A percentile compares a stretch with the other conserved stretches of the same genome.
Evolutionary conservation across 768 basidiomycete species (phyloP).

Genomic region (Rhizopogon rudus): DNA sequence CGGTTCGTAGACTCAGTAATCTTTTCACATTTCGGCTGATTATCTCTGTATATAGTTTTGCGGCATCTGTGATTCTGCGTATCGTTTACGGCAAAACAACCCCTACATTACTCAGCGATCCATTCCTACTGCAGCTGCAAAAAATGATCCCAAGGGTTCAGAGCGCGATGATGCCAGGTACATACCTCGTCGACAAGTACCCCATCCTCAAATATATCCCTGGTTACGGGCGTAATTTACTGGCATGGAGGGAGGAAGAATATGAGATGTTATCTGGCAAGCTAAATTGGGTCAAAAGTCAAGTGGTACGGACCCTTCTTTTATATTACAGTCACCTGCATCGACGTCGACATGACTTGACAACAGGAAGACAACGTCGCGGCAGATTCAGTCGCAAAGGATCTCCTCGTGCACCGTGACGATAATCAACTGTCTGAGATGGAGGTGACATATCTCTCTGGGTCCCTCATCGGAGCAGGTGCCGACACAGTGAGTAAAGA

Average conservation of each 20-base stretch:
- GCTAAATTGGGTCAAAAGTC: constrained; percentile 37
- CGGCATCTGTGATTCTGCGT: constrained; percentile 20
- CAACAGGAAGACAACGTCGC: constrained; percentile 8
- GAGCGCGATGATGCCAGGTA: constrained; percentile 25
- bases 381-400: constrained; percentile 41
- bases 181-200: constrained; percentile 29
- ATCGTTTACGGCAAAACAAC: constrained; percentile 24
- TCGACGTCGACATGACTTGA: constrained; percentile 13
- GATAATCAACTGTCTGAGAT: constrained; percentile 45
- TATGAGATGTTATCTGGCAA: constrained; percentile 44
- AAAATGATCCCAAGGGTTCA: constrained; percentile 25
- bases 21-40: neutral
- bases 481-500: constrained; percentile 41
- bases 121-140: constrained; percentile 22
- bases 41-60: constrained; percentile 13
- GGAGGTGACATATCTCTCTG: constrained; percentile 55
- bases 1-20: constrained; percentile 32
- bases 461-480: constrained; percentile 60
- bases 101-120: constrained; percentile 12
- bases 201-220: constrained; percentile 45
- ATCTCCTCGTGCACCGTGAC: constrained; percentile 40
- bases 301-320: constrained; percentile 30
- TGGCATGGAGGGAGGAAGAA: constrained; percentile 50
- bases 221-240: constrained; percentile 53
- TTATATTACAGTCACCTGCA: constrained; percentile 8